Base-by-base conservation (phyloP, 805 yeast species). In the Tetrapisispora fleetii region DNA sequence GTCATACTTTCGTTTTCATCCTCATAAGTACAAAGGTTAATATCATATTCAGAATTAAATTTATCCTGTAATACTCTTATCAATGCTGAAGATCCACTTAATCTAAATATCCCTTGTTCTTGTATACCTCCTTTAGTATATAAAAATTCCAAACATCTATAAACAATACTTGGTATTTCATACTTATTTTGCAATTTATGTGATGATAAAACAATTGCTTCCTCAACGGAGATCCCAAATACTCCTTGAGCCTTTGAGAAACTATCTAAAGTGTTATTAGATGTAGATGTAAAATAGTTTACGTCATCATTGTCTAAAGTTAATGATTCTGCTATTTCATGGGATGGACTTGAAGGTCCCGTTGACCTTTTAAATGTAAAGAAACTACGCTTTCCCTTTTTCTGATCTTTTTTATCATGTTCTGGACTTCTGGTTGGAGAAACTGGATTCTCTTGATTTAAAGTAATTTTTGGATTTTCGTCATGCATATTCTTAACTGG, bases 51-150 rank as follows among this genome's bases (percentile, higher is more conserved):
- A 13, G 63, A 71, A 60, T 89, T 86, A 69, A 85, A 91, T 43
- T 68, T 72, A 43, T 78, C 85, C 57, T 82, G 85, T 50, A 86
- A 72, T 38, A 72, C 77, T 53, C 81, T 78, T 37, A 86, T 87
- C 46, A 83, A 74, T 1, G 88, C 76, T 48, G 89, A 84, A 36
- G 95, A 86, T 4, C 98, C 98, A 65, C 90, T 86, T 49, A 89
- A 70, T 52, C 99, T 74, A 70, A 93, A 93, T 2, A 91, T 78
- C 11, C 99, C 99, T 59, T 89, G 95, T 63, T 87, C 93, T 52
- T 77, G 77, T n/a, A 82, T 71, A 0, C 95, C 95, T 21, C 82
- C 79, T 24, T 81, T 76, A 37, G 71, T 74, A 45, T 75, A 73
- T 45, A 91, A 70, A 54, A 75, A 85, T 49, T 79, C 83, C 33